A percentile compares a stretch with the other conserved stretches of the same genome.
Conservation (phyloP, 352 stramenopile genomes). For the Pythium coloratum region DNA sequence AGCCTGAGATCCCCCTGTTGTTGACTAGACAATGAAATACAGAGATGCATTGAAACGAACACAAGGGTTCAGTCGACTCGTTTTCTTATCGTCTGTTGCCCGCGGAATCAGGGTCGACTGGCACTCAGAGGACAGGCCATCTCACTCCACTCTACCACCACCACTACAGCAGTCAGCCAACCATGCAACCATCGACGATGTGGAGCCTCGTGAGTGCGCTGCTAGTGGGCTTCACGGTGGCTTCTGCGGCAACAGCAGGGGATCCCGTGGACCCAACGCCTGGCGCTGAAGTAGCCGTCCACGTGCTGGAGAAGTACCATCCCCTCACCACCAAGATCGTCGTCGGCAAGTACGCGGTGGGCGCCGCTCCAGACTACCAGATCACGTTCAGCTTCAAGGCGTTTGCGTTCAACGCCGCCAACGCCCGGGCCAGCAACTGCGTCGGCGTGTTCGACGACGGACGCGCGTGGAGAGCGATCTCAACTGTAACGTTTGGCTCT, state of each 20-base stretch:
- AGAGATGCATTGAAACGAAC: neutral
- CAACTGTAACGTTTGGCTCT: neutral
- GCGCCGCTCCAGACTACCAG: neutral
- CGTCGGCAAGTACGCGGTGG: neutral
- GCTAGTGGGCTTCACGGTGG: neutral
- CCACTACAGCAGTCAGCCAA: too few species aligned
- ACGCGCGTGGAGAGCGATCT: neutral
- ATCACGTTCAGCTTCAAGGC: slow-evolving; percentile 4
- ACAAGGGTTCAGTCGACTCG: neutral
- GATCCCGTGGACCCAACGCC: neutral
- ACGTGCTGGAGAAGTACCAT: neutral
- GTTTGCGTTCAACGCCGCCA: neutral
- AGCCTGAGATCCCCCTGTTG: too few species aligned
- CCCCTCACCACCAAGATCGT: neutral
- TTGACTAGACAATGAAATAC: neutral
- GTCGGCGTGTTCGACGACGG: neutral
- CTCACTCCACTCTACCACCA: neutral
- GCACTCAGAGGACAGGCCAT: neutral
- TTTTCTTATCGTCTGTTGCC: neutral
- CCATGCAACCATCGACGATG: neutral
- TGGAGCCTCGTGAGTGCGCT: neutral
- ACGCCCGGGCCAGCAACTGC: neutral
- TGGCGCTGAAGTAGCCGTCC: neutral
- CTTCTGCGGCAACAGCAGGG: neutral
- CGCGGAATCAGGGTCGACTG: neutral